Evolutionary conservation across 495 filamentous ascomycete species (phyloP).

Genomic region (Penicillium parvum): DNA sequence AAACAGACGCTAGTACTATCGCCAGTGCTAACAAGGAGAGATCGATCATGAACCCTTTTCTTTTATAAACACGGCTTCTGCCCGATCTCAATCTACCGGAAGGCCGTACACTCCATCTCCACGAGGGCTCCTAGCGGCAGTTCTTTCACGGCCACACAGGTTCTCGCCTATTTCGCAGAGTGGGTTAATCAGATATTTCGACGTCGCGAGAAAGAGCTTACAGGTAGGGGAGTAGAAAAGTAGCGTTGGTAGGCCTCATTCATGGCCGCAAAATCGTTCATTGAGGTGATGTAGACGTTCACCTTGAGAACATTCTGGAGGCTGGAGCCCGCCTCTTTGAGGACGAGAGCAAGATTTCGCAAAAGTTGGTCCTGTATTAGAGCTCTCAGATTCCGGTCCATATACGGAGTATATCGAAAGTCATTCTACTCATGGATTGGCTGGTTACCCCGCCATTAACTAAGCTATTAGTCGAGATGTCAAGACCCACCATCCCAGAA

Average conservation of each 20-base stretch:
- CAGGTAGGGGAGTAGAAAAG: conserved; percentile 16
- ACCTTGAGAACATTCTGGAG: conserved; percentile 66
- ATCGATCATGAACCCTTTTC: too few relatives aligned
- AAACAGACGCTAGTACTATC: too few relatives aligned
- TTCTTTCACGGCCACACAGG: conserved; percentile 63
- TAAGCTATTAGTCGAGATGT: conserved; percentile 39
- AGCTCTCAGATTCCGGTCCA: too few relatives aligned
- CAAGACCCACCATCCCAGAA: conserved; percentile 47
- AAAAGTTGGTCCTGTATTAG: conserved; percentile 49
- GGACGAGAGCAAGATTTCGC: conserved; percentile 61
- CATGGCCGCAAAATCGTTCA: conserved; percentile 67
- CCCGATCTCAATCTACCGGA: too few relatives aligned
- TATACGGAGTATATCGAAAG: background rate
- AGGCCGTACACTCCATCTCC: conserved; percentile 66
- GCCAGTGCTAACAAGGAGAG: too few relatives aligned
- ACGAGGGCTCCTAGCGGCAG: conserved; percentile 63
- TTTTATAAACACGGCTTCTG: too few relatives aligned
- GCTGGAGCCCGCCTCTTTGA: conserved; percentile 58
- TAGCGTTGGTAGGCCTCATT: conserved; percentile 56
- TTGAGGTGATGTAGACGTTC: conserved; percentile 63
- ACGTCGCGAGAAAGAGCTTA: too few relatives aligned
- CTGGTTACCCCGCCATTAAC: conserved; percentile 49
- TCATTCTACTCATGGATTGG: conserved; percentile 46
- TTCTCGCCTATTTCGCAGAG: conserved; percentile 10
- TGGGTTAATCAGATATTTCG: too few relatives aligned